Evolutionary conservation across 495 filamentous ascomycete genomes (phyloP).

Genomic region (Neurospora africana): DNA sequence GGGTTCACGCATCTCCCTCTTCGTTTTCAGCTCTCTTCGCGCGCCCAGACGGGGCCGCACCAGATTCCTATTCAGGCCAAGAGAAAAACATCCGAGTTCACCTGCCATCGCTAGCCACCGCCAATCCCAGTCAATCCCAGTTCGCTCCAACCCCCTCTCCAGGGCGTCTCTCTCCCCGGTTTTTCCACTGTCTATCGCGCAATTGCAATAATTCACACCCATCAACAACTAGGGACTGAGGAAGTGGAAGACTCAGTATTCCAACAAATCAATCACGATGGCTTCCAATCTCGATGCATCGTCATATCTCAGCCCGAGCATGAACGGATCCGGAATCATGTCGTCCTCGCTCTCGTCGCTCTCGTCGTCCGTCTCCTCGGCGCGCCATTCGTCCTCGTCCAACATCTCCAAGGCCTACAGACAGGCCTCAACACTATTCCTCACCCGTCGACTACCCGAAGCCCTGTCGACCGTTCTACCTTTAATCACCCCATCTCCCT

Average conservation of each 20-base stretch:
- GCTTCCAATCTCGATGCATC: neutral
- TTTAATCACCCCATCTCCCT: slow-evolving; percentile 47
- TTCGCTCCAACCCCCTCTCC: neutral
- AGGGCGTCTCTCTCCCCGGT: neutral
- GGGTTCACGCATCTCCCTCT: neutral
- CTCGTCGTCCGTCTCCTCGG: slow-evolving; percentile 37
- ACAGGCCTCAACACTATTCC: slow-evolving; percentile 79
- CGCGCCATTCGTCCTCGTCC: slow-evolving; percentile 43
- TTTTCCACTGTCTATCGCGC: neutral
- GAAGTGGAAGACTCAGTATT: neutral
- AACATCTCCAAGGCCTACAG: slow-evolving; percentile 76
- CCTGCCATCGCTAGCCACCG: neutral
- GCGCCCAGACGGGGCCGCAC: neutral
- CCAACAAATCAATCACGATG: neutral
- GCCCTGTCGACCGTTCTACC: slow-evolving; percentile 74
- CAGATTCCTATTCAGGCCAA: neutral
- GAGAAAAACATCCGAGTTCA: neutral
- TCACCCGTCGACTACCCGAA: slow-evolving; percentile 85
- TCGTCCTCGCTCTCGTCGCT: slow-evolving; percentile 38
- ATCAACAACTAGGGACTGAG: neutral
- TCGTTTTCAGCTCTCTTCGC: neutral
- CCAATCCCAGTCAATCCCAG: neutral
- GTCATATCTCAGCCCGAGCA: slow-evolving; percentile 13
- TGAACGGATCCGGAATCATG: slow-evolving; percentile 16
- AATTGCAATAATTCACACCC: neutral